A percentile compares a stretch with the other conserved stretches of the same genome.
Evolutionary conservation across 495 filamentous ascomycete genomes (phyloP).

Genomic region (Cladorrhinum samala): DNA sequence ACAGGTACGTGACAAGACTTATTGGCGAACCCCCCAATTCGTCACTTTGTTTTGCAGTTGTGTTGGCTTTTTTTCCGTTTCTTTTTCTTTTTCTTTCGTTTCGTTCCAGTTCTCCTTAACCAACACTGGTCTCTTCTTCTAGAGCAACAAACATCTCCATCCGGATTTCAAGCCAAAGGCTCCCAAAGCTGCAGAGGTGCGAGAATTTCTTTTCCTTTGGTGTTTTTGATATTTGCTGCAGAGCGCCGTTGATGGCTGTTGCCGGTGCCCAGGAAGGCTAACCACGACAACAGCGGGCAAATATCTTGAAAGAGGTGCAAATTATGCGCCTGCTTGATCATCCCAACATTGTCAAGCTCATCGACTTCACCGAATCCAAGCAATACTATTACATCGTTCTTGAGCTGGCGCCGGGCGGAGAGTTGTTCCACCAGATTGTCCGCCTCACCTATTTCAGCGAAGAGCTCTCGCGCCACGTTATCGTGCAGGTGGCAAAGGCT

Average conservation of each 20-base stretch:
- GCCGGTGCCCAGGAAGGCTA: constrained; percentile 3
- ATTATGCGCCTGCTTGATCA: constrained; percentile 97
- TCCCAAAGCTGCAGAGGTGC: constrained; percentile 96
- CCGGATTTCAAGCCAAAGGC: constrained; percentile 83
- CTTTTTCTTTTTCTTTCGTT: constrained; percentile 16
- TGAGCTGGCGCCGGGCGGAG: constrained; percentile 90
- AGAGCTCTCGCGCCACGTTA: constrained; percentile 89
- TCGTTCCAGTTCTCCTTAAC: constrained; percentile 31
- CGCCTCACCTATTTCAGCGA: constrained; percentile 98
- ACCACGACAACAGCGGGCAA: constrained; percentile 62
- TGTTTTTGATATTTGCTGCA: constrained; percentile 8
- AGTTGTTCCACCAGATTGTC: constrained; percentile 98
- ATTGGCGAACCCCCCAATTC: constrained; percentile 11
- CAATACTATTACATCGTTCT: constrained; percentile 98
- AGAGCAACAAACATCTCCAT: constrained; percentile 85
- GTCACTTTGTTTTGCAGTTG: constrained; percentile 22
- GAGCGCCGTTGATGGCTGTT: background rate
- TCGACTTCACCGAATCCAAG: constrained; percentile 86
- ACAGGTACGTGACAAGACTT: constrained; percentile 66
- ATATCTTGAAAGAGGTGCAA: constrained; percentile 96
- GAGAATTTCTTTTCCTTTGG: constrained; percentile 47
- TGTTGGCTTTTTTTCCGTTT: constrained; percentile 13
- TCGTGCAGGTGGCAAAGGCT: constrained; percentile 85
- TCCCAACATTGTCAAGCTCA: constrained; percentile 85
- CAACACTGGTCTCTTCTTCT: constrained; percentile 37